Conservation (phyloP, 2,329 filamentous ascomycete genomes). For the Pleomassaria siparia region DNA sequence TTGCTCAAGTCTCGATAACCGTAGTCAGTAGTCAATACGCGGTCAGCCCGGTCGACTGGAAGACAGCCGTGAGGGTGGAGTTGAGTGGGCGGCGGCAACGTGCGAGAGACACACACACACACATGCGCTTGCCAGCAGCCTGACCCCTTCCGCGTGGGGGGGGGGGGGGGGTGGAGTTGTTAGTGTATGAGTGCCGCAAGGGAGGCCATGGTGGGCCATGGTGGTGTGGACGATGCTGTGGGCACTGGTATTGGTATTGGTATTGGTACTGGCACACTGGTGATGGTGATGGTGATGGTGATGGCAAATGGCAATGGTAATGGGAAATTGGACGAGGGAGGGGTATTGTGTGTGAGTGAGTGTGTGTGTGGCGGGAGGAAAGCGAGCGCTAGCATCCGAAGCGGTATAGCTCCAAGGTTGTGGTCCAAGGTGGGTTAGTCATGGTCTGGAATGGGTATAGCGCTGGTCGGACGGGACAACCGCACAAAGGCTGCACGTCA, state of each 20-base stretch:
- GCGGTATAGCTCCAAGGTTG: conserved; percentile 17
- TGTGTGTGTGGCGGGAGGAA: conserved; percentile 20
- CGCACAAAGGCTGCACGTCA: conserved; percentile 44
- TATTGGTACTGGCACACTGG: conserved; percentile 1
- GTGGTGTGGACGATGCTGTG: conserved; percentile 5
- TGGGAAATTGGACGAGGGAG: conserved; percentile 11
- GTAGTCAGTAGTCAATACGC: conserved; percentile 13
- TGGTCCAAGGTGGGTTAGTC: conserved; percentile 15
- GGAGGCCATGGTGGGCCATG: not conserved
- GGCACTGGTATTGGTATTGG: not conserved
- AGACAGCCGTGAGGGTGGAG: conserved; percentile 7
- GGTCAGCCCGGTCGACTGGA: conserved; percentile 31
- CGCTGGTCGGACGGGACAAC: conserved; percentile 27
- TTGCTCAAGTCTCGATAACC: conserved; percentile 5
- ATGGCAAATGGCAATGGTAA: too few relatives aligned
- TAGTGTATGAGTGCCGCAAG: not conserved
- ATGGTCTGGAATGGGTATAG: conserved; percentile 7
- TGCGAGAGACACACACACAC: conserved; percentile 41
- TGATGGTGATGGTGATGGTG: too few relatives aligned
- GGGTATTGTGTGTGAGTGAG: conserved; percentile 5
- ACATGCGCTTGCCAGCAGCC: conserved; percentile 27
- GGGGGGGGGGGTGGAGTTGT: conserved; percentile 3
- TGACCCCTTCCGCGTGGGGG: conserved; percentile 31
- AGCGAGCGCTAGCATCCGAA: conserved; percentile 8
- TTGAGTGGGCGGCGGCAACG: conserved; percentile 29